Percentiles rank a stretch among this genome's conserved stretches.
These are phyloP conservation scores for Cyclotella kingstonii DNA, from an alignment of 108 stramenopile genomes.

Conservation along the genomic window DNA sequence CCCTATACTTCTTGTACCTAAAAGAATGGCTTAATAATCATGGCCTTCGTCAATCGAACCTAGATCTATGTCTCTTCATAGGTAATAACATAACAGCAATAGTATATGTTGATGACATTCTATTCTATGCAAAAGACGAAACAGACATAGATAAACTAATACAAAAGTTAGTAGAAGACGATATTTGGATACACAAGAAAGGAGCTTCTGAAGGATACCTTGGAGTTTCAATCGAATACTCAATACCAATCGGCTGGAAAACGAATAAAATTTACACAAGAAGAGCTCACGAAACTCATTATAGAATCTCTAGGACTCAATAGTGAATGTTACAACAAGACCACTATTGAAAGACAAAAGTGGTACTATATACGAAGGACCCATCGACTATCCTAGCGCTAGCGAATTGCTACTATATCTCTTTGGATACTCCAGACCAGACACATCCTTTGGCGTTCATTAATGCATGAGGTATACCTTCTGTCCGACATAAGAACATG, in stretches of 20 bases:
- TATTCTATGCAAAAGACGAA: constrained; percentile 1
- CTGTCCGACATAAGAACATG: background rate
- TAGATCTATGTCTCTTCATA: constrained; percentile 51
- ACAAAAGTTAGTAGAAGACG: background rate
- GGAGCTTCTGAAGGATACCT: constrained; percentile 14
- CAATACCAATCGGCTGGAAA: background rate
- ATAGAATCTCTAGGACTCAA: background rate
- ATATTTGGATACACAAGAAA: background rate
- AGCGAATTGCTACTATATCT: constrained; percentile 53
- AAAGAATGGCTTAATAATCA: constrained; percentile 5
- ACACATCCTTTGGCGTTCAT: constrained; percentile 36
- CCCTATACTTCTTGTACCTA: constrained; percentile 26
- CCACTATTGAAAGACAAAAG: background rate
- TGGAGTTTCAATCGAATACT: constrained; percentile 33
- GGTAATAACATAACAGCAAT: constrained; percentile 10
- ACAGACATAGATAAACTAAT: background rate
- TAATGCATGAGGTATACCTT: constrained; percentile 22
- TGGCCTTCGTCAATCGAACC: constrained; percentile 9
- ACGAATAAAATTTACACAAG: constrained; percentile 29
- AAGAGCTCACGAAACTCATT: constrained; percentile 14
- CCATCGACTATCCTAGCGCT: constrained; percentile 13
- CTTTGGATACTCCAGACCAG: constrained; percentile 28
- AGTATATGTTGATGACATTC: constrained; percentile 1
- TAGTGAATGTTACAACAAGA: background rate
- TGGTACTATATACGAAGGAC: constrained; percentile 13